A percentile compares a stretch with the other conserved stretches of the same genome.
phyloP scores from a whole-genome alignment of 331 rosid species.

The Prunus yedoensis region DNA sequence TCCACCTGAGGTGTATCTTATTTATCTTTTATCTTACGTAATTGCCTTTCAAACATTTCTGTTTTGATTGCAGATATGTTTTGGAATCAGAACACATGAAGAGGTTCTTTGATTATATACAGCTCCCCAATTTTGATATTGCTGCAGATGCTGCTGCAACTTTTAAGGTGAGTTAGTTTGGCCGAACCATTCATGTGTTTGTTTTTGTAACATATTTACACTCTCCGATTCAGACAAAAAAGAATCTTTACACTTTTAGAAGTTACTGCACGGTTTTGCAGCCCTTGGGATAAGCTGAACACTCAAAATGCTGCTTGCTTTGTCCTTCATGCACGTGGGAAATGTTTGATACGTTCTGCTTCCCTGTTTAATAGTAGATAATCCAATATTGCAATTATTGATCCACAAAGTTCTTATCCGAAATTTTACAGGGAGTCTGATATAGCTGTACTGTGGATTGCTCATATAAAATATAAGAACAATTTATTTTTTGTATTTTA shows the following conservation, averaged over 20 bases:
- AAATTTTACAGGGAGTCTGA: neutral
- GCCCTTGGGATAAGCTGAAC: neutral
- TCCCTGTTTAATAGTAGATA: constrained; percentile 2
- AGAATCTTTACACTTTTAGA: neutral
- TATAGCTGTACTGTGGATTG: neutral
- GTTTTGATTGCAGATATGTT: constrained; percentile 71
- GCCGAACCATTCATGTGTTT: neutral
- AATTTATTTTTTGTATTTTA: neutral
- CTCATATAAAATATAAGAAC: neutral
- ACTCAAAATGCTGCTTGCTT: neutral
- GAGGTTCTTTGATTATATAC: constrained; percentile 90
- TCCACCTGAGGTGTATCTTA: neutral
- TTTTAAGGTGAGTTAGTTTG: constrained; percentile 59
- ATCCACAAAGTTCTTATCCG: neutral
- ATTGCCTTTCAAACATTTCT: neutral
- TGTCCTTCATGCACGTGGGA: neutral
- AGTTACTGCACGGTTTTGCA: neutral
- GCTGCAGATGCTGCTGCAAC: constrained; percentile 99
- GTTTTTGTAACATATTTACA: neutral
- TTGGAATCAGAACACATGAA: constrained; percentile 84
- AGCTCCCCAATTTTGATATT: constrained; percentile 94
- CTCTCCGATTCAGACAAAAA: too few species aligned
- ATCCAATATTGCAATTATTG: neutral
- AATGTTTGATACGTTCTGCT: neutral
- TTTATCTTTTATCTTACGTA: neutral